phyloP scores from a whole-genome alignment of 768 basidiomycete species.

The Lactarius sanguifluus region DNA sequence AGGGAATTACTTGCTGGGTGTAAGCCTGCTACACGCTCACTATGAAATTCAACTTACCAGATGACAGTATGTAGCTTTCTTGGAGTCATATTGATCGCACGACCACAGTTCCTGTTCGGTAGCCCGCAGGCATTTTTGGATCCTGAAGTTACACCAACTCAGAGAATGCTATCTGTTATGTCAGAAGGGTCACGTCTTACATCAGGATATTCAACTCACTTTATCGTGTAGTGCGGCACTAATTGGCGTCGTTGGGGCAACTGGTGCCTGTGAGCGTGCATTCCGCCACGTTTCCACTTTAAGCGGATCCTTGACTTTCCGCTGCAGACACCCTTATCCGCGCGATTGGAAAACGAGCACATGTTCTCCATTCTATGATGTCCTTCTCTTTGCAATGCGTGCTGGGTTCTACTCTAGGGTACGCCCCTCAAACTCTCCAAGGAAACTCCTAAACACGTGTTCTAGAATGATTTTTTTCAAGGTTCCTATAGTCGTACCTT shows the following conservation, averaged over 20 bases:
- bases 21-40: neutral
- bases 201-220: neutral
- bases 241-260: slow-evolving; percentile 62
- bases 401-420: slow-evolving; percentile 39
- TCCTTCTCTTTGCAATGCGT: slow-evolving; percentile 65
- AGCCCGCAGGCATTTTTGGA: neutral
- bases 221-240: slow-evolving; percentile 51
- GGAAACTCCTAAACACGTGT: neutral
- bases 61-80: neutral
- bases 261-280: slow-evolving; percentile 62
- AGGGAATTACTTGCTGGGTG: neutral
- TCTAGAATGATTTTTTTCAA: slow-evolving; percentile 46
- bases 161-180: slow-evolving; percentile 62
- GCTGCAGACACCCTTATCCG: slow-evolving; percentile 40
- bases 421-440: slow-evolving; percentile 4
- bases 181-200: slow-evolving; percentile 32
- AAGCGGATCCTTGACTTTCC: neutral
- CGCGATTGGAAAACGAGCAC: slow-evolving; percentile 70
- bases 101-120: slow-evolving; percentile 75
- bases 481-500: slow-evolving; percentile 49
- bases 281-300: neutral
- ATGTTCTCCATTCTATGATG: slow-evolving; percentile 67
- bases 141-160: slow-evolving; percentile 32
- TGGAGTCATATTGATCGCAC: slow-evolving; percentile 50
- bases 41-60: neutral